Evolutionary conservation across 2,329 filamentous ascomycete species (phyloP), one percentile per base, ranked within the genome.

Genomic region (Parasarocladium wereldwijsianum): DNA sequence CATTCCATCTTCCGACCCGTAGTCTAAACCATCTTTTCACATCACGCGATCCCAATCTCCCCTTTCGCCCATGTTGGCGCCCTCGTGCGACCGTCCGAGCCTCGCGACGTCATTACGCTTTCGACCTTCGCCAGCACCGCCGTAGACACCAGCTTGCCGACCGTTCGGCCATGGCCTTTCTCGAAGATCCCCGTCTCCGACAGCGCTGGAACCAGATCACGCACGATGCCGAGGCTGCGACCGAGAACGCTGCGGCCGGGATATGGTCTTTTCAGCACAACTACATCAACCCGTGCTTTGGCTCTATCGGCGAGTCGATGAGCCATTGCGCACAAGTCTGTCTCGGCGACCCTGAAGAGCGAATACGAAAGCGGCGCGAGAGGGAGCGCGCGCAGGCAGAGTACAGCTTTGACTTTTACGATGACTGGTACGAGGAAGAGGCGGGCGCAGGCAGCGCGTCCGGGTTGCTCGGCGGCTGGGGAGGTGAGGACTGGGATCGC

Each of bases 321-420:
- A 70, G 79, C 35, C 77, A 77, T 49, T 85, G 84, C 41, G 74
- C 76, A 25, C 63, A 72, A 9, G 70, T 75, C 32, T 83, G 83
- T 40, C 54, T 75, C 20, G 78, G 81, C 32, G 73, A 72, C 44
- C 70, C 71, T 32, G 79, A 86, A 41, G 81, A 87, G 47, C 74
- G 80, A 34, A 60, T 73, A 28, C 73, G 81, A 17, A 72, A 82
- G 33, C 56, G 62, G 26, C 63, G 76, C 36, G 74, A 84, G 43
- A 69, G 78, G 25, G 66, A 68, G 13, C 59, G 66, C 7, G 57
- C 60, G 15, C 54, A 58, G 30, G 80, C 85, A 17, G 86, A 94
- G 54, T 71, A 80, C 43, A 86, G 72, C 45, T 96, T 96, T 49
- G 87, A 94, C 52, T 96, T 96, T 51, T 96, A 96, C 58, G 87